Evolutionary conservation across 257 asterid genomes (phyloP).

Genomic region (Ligustrum vulgare): DNA sequence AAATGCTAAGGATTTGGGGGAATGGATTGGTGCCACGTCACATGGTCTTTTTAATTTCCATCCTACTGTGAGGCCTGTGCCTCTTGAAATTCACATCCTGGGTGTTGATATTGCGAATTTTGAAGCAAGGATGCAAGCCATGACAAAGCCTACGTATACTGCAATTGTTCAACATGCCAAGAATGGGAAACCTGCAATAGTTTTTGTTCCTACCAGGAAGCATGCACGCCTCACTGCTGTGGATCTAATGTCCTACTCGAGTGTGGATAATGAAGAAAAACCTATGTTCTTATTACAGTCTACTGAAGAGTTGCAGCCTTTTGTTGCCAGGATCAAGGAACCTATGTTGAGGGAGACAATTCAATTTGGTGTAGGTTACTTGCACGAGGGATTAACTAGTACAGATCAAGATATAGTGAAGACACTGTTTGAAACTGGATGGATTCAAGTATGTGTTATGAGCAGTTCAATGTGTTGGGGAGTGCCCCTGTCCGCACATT

Average conservation of each 20-base stretch:
- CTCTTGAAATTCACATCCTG: constrained; percentile 8
- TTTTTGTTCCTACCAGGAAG: constrained; percentile 24
- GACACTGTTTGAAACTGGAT: constrained; percentile 14
- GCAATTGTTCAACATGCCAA: constrained; percentile 10
- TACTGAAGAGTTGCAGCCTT: constrained; percentile 7
- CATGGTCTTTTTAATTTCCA: constrained; percentile 22
- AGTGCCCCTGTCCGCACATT: constrained; percentile 18
- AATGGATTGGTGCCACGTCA: constrained; percentile 21
- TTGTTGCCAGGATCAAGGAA: constrained; percentile 16
- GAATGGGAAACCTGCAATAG: constrained; percentile 18
- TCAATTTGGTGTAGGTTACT: constrained; percentile 4
- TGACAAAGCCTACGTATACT: neutral
- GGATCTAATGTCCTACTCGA: constrained; percentile 20
- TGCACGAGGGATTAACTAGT: constrained; percentile 4
- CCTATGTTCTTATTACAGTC: constrained; percentile 13
- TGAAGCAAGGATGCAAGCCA: constrained; percentile 10
- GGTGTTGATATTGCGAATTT: constrained; percentile 4
- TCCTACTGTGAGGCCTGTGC: neutral
- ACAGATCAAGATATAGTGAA: constrained; percentile 22
- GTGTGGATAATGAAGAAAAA: constrained; percentile 16
- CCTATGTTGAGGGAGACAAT: constrained; percentile 16
- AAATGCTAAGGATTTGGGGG: constrained; percentile 7
- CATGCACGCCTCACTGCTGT: constrained; percentile 22
- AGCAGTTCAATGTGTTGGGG: constrained; percentile 21
- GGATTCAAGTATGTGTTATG: constrained; percentile 22